Conservation (phyloP, 2,329 filamentous ascomycete genomes). For the Zelopaecilomyces penicillatus region DNA sequence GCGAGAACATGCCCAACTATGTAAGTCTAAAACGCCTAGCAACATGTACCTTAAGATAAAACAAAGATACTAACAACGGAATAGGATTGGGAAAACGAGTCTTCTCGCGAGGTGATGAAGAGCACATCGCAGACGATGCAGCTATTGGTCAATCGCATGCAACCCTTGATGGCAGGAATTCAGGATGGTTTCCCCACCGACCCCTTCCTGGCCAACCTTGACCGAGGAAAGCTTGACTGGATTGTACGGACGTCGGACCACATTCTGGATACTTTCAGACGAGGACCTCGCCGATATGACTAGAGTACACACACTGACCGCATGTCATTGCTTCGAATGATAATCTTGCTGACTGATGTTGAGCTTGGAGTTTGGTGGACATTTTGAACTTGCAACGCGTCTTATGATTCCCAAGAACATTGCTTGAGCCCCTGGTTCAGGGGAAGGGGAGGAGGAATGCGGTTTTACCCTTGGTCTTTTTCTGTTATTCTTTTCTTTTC, state of each 20-base stretch:
- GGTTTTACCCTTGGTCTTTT: too few relatives aligned
- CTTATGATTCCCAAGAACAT: too few relatives aligned
- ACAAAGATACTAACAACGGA: constrained; percentile 2
- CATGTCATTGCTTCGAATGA: neutral
- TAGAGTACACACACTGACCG: constrained; percentile 6
- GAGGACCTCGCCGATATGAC: constrained; percentile 21
- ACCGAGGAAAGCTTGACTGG: constrained; percentile 31
- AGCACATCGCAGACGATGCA: constrained; percentile 32
- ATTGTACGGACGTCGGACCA: constrained; percentile 28
- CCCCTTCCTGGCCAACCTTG: constrained; percentile 30
- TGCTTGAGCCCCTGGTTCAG: too few relatives aligned
- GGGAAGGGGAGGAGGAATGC: too few relatives aligned
- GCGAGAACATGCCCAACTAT: constrained; percentile 37
- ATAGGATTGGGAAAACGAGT: constrained; percentile 32
- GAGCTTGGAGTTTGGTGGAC: neutral
- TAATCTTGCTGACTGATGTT: neutral
- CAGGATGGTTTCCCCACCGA: constrained; percentile 30
- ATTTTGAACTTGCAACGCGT: too few relatives aligned
- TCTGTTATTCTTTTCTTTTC: too few relatives aligned
- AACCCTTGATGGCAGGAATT: constrained; percentile 25
- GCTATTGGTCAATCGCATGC: constrained; percentile 27
- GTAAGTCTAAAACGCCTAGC: constrained; percentile 33
- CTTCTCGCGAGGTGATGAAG: constrained; percentile 27
- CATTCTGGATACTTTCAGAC: constrained; percentile 24
- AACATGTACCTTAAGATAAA: constrained; percentile 6